Evolutionary conservation across 192 early-diverging fungal species (phyloP), one percentile per base, ranked within the genome.

Genomic region (Coemansia biformis): DNA sequence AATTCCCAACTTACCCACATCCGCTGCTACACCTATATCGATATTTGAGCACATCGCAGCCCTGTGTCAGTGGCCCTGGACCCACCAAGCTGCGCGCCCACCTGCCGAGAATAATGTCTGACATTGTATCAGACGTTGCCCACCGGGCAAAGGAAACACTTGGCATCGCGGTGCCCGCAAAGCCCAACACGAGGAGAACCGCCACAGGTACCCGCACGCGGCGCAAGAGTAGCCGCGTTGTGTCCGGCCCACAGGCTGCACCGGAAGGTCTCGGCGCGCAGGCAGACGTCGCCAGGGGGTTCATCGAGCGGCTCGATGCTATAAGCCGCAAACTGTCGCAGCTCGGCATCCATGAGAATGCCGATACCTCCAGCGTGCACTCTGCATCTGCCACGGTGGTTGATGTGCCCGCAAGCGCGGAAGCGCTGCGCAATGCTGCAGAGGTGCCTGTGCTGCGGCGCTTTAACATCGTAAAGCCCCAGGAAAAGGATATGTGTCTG

Each of bases 401-500:
- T n/a, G n/a, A n/a, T n/a, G n/a, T n/a, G n/a, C n/a, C n/a, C n/a
- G n/a, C 6, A 22, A 43, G 8, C 12, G 26, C 19, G 22, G 8
- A 3, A 22, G 24, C 10, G 40, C 23, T 26, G 38, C 4, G 8
- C n/a, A 26, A 26, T 11, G 8, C 15, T n/a, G 5, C 14, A 14
- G 24, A 28, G 14, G 23, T n/a, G 41, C 8, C 41, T 8, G 11
- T 11, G 19, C 19, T 11, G 18, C 42, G 42, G 9, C 1, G 14
- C 7, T 54, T 45, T 16, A 39, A 23, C 9, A 45, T 44, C 7
- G 38, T 45, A 2, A 45, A 39, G 16, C 42, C 42, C 11, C 50
- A 16, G 11, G 67, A 71, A 24, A 51, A 49, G 8, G 57, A 57
- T 0, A 53, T 64, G 14, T 72, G 68, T 19, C 14, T 17, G 4